A percentile compares a stretch with the other conserved stretches of the same genome.
Evolutionary conservation across 495 filamentous ascomycete genomes (phyloP).

Genomic region (Cercophora sp.): DNA sequence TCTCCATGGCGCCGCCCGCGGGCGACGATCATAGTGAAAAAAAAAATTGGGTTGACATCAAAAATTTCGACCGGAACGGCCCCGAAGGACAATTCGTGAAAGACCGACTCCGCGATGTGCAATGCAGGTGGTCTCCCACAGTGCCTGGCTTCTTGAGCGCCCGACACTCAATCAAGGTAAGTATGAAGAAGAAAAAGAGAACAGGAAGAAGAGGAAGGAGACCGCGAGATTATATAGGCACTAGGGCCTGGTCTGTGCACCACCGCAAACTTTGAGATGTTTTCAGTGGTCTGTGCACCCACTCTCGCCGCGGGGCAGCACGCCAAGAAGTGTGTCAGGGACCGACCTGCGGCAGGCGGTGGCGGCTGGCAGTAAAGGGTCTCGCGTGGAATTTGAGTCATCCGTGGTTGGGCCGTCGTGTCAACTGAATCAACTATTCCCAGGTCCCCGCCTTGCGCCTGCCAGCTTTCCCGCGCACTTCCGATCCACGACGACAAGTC

Average conservation of each 20-base stretch:
- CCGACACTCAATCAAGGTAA: constrained; percentile 23
- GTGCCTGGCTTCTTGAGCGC: constrained; percentile 16
- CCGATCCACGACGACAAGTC: constrained; percentile 7
- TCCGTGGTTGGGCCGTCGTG: constrained; percentile 19
- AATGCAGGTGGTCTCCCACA: constrained; percentile 12
- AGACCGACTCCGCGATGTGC: constrained; percentile 17
- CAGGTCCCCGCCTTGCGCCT: too few relatives aligned
- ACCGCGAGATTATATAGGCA: background rate
- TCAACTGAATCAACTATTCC: too few relatives aligned
- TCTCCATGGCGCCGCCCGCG: constrained; percentile 11
- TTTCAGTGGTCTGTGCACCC: background rate
- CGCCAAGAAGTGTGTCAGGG: background rate
- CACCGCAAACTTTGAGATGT: constrained; percentile 6
- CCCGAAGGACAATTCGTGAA: constrained; percentile 16
- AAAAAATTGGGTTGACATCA: constrained; percentile 4
- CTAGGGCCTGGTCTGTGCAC: constrained; percentile 18
- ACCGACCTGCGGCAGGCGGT: background rate
- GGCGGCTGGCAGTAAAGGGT: constrained; percentile 21
- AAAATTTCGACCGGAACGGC: constrained; percentile 16
- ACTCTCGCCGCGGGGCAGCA: background rate
- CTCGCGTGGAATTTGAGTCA: constrained; percentile 35
- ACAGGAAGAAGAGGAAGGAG: constrained; percentile 6
- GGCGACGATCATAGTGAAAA: constrained; percentile 13
- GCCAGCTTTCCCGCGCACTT: constrained; percentile 4
- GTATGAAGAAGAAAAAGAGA: constrained; percentile 27